Evolutionary conservation across 2,329 filamentous ascomycete species (phyloP), one percentile per base, ranked within the genome.

Genomic region (Talaromyces albobiverticillius): DNA sequence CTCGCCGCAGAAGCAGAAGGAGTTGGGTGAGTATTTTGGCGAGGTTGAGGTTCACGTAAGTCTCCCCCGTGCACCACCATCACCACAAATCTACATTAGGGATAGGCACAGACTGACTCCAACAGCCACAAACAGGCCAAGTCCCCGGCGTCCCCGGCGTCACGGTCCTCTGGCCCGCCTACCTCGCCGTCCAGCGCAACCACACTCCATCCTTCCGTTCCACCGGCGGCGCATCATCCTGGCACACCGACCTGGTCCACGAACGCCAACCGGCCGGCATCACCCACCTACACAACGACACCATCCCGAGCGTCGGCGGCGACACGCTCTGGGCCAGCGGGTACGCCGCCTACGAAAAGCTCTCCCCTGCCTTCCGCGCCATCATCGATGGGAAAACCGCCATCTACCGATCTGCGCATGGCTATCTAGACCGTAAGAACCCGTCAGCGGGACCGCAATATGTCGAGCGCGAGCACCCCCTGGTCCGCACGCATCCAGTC

Each of bases 301-400:
- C 84, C 0, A 76, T 89, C 0, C 85, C 85, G 0, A 76, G 76
- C 0, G 65, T 83, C 0, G 87, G 87, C 1, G 87, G 87, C 10
- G 87, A 90, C 66, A 89, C 87, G 0, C 78, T 89, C 0, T 90
- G 87, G 86, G 84, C 86, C 0, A 84, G 79, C 55, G 85, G 86
- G 1, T 89, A 89, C 64, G 75, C 82, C 0, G 86, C 86, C 0
- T 90, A 90, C 61, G 85, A 88, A 68, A 89, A 89, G 70, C 77
- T 89, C 0, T 87, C 83, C 1, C 87, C 86, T 0, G 80, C 75
- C 2, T 89, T 90, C 71, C 84, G 86, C 38, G 81, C 81, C 65
- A 82, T 89, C 50, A 86, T 89, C 57, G 86, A 89, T 61, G 86
- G 86, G 5, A 79, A 77, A 55, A 69, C 79, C 4, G 87, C 85